phyloP scores from a whole-genome alignment of 371 early-diverging fungal genomes.

The Actinomucor elegans region DNA sequence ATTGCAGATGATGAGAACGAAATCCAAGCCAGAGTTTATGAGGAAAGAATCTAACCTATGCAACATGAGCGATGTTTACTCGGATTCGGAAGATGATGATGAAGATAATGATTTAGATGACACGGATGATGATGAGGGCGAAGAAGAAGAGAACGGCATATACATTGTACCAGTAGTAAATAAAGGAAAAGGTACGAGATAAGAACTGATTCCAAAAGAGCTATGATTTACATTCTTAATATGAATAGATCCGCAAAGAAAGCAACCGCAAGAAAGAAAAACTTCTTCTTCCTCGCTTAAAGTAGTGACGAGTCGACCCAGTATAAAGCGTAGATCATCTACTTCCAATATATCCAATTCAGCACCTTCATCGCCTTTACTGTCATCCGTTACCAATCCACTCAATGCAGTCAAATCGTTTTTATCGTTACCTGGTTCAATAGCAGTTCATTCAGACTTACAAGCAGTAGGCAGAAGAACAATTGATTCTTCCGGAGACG shows the following conservation, averaged over 20 bases:
- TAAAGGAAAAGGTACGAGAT: background rate
- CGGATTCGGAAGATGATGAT: background rate
- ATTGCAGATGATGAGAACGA: background rate
- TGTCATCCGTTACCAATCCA: constrained; percentile 14
- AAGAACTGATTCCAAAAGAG: no score
- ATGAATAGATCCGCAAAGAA: no score
- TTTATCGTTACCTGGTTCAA: constrained; percentile 22
- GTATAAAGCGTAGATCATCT: constrained; percentile 14
- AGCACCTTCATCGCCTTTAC: constrained; percentile 11
- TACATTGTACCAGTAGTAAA: background rate
- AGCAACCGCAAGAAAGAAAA: background rate
- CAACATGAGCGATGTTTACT: background rate
- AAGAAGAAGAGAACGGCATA: constrained; percentile 6
- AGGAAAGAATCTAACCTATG: background rate
- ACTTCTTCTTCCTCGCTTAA: constrained; percentile 2
- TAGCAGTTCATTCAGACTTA: constrained; percentile 12
- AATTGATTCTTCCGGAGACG: constrained; percentile 1
- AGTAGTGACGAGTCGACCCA: background rate
- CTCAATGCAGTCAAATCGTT: constrained; percentile 29
- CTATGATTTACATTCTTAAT: no score
- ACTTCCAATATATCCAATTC: constrained; percentile 16
- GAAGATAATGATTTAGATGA: constrained; percentile 14
- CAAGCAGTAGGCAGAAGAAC: background rate
- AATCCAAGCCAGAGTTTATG: constrained; percentile 5
- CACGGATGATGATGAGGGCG: constrained; percentile 15